Conservation (phyloP, 306 rosid genomes). For the Lupinus albus region DNA sequence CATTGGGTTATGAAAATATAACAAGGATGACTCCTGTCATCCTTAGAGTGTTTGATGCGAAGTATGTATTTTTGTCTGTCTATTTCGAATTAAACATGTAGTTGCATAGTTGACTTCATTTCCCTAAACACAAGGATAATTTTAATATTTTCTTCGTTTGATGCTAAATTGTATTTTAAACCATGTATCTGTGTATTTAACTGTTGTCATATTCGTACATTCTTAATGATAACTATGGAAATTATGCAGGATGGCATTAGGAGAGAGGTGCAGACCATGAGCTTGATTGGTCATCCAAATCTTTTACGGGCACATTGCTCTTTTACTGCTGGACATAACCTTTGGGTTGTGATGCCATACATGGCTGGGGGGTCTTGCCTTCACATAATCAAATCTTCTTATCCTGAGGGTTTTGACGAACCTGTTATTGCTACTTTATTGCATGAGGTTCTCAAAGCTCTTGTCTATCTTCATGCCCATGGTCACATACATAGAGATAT, state of each 20-base stretch:
- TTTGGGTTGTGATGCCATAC: slow-evolving; percentile 99
- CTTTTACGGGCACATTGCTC: slow-evolving; percentile 88
- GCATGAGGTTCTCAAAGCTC: slow-evolving; percentile 93
- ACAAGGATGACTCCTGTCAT: slow-evolving; percentile 5
- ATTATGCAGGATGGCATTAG: slow-evolving; percentile 88
- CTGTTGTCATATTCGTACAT: slow-evolving; percentile 6
- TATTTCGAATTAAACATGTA: slow-evolving; percentile 8
- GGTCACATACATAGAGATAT: slow-evolving; percentile 98
- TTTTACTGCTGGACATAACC: slow-evolving; percentile 83
- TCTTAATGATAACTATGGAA: slow-evolving; percentile 35
- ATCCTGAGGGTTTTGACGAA: slow-evolving; percentile 92
- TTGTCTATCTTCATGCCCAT: slow-evolving; percentile 89
- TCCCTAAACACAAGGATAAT: slow-evolving; percentile 23
- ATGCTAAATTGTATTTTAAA: slow-evolving; percentile 17
- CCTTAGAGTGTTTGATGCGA: slow-evolving; percentile 34
- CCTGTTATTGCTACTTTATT: slow-evolving; percentile 84
- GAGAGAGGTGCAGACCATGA: slow-evolving; percentile 89
- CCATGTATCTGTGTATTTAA: background rate
- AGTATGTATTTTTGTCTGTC: slow-evolving; percentile 19
- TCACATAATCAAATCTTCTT: slow-evolving; percentile 83
- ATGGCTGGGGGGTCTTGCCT: slow-evolving; percentile 99
- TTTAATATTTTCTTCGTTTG: slow-evolving; percentile 16
- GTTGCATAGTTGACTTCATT: slow-evolving; percentile 32
- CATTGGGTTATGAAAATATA: slow-evolving; percentile 25
- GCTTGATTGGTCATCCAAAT: slow-evolving; percentile 84